Evolutionary conservation across 768 basidiomycete species (phyloP).

Genomic region (Russula compacta): DNA sequence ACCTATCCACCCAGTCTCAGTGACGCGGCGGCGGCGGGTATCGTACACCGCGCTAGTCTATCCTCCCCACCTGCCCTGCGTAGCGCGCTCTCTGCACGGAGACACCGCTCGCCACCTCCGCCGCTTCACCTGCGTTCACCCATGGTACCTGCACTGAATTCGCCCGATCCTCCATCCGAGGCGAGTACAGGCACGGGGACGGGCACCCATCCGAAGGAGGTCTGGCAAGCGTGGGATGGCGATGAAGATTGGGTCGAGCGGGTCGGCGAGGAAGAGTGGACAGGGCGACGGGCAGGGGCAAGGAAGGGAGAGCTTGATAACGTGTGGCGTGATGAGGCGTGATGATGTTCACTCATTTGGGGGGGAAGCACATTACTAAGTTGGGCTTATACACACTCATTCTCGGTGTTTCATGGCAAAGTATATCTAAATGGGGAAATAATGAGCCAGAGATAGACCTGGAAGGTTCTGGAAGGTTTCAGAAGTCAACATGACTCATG

Average conservation of each 20-base stretch:
- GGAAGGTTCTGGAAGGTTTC: not conserved
- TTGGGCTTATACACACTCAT: not conserved
- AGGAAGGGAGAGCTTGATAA: slow-evolving; percentile 29
- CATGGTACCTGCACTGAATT: slow-evolving; percentile 12
- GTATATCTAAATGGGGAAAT: not conserved
- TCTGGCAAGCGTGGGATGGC: slow-evolving; percentile 41
- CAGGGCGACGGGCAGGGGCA: slow-evolving; percentile 32
- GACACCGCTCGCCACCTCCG: slow-evolving; percentile 22
- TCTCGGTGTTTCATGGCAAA: not conserved
- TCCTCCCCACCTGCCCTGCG: slow-evolving; percentile 19
- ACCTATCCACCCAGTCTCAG: slow-evolving; percentile 55
- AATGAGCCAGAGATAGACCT: not conserved
- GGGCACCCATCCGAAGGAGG: slow-evolving; percentile 20
- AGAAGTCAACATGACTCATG: not conserved
- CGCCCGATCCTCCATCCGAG: slow-evolving; percentile 9
- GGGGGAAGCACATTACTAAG: not conserved
- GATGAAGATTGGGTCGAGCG: slow-evolving; percentile 44
- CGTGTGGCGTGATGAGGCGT: slow-evolving; percentile 21
- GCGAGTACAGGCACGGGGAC: slow-evolving; percentile 2
- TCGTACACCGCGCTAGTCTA: slow-evolving; percentile 26
- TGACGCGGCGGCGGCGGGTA: slow-evolving; percentile 33
- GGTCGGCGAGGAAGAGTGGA: slow-evolving; percentile 41
- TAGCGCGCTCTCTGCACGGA: not conserved
- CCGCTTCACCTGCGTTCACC: slow-evolving; percentile 21
- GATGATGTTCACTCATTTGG: not conserved